Conservation (phyloP, 176 grass and related monocot species). For the Juncus effusus region DNA sequence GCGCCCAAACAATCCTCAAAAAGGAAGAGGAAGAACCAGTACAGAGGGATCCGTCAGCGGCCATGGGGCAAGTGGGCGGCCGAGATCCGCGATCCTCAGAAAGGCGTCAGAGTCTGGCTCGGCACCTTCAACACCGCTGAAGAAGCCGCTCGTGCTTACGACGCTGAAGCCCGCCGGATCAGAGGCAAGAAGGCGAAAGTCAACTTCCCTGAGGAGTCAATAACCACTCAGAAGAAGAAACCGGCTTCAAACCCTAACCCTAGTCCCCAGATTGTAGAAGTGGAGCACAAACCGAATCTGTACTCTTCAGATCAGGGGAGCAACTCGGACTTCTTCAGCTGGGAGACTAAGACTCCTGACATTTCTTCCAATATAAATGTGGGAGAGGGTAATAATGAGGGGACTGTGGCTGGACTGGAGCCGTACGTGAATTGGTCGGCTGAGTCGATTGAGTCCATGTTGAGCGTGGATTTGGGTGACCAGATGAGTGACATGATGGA, state of each 20-base stretch:
- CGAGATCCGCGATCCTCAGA: slow-evolving; percentile 95
- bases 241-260: slow-evolving; percentile 15
- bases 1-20: slow-evolving; percentile 48
- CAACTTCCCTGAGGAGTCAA: slow-evolving; percentile 68
- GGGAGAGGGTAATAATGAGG: slow-evolving; percentile 25
- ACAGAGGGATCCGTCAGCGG: slow-evolving; percentile 89
- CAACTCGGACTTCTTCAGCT: slow-evolving; percentile 51
- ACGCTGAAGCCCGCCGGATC: slow-evolving; percentile 78
- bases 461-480: slow-evolving; percentile 44
- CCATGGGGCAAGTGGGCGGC: slow-evolving; percentile 99
- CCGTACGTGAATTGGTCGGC: slow-evolving; percentile 42
- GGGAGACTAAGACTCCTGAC: slow-evolving; percentile 52
- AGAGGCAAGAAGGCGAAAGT: slow-evolving; percentile 98
- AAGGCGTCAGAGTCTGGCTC: slow-evolving; percentile 93
- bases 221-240: slow-evolving; percentile 37
- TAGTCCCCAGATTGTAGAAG: slow-evolving; percentile 32
- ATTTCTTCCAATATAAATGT: slow-evolving; percentile 31
- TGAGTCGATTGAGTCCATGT: slow-evolving; percentile 51
- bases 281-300: slow-evolving; percentile 34
- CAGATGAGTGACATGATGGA: slow-evolving; percentile 37
- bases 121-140: slow-evolving; percentile 94
- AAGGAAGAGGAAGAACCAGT: slow-evolving; percentile 91
- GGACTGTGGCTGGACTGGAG: slow-evolving; percentile 37
- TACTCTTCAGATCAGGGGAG: slow-evolving; percentile 75
- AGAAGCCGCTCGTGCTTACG: slow-evolving; percentile 97